Base-by-base conservation (phyloP, 805 yeast genomes). In the Wickerhamomyces ciferrii region DNA sequence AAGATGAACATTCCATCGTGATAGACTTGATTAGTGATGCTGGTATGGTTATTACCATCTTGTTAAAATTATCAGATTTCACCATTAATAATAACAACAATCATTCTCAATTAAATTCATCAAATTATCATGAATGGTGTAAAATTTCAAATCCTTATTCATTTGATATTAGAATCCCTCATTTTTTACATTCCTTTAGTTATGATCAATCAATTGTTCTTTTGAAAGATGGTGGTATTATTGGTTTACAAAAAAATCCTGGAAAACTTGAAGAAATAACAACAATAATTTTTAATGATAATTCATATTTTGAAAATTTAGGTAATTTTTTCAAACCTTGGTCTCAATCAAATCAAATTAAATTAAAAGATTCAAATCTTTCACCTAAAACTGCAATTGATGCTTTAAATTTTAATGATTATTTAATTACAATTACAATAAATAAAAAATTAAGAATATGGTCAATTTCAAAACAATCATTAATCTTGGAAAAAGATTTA, bases 211-310 rank as follows among this genome's bases (percentile, higher is more conserved):
- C 81, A 9, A 60, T 89, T 3, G 79, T 84, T 0, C 71, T 88
- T 5, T 68, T 90, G 42, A 72, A 74, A 39, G 96, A 91, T 65
- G 97, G 97, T 23, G 88, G 91, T 1, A 61, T 90, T 38, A 65
- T 88, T 43, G 82, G 81, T 40, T 68, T 85, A 47, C 56, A 57
- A 25, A 63, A 59, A 50, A 48, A 43, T 34, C 49, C 18, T 45
- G n/a, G n/a, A 35, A 36, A n/a, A 50, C 51, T 21, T 50, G 47
- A n/a, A 7, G 50, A 55, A 17, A 61, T 68, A 38, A 77, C 67
- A 47, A 78, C 76, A 10, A 62, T 60, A 40, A 64, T 79, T 25
- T 85, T 84, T 61, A 75, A 72, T 48, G 90, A 83, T 66, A 54
- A 72, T 55, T 63, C 79, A 13, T 79, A 71, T 53, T 56, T 69